Evolutionary conservation across 345 rosid species (phyloP).

Genomic region (Boechera retrofracta): DNA sequence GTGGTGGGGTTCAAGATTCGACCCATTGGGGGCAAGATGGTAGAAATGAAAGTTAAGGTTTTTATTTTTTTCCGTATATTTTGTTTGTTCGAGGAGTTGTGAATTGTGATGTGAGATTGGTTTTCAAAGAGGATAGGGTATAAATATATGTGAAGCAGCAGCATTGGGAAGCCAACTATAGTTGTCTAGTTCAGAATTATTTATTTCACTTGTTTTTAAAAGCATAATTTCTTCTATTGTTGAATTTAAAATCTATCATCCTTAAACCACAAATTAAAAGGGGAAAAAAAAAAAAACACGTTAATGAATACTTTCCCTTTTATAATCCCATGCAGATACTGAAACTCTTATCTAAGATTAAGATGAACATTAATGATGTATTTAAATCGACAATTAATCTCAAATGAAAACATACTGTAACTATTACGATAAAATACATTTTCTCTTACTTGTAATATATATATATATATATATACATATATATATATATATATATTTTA

Average conservation of each 20-base stretch:
- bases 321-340: neutral
- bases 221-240: neutral
- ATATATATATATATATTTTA: too few relatives aligned
- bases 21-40: slow-evolving; percentile 31
- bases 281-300: neutral
- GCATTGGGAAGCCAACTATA: slow-evolving; percentile 43
- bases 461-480: too few relatives aligned
- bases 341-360: neutral
- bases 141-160: slow-evolving; percentile 26
- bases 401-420: too few relatives aligned
- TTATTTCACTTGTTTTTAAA: neutral
- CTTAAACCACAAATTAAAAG: neutral
- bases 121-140: slow-evolving; percentile 40
- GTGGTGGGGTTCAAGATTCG: slow-evolving; percentile 32
- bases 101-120: slow-evolving; percentile 31
- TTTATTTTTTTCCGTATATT: neutral
- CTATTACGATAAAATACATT: too few relatives aligned
- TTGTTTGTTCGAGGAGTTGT: slow-evolving; percentile 36
- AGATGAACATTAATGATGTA: neutral
- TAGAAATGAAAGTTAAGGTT: slow-evolving; percentile 15
- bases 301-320: neutral
- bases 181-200: slow-evolving; percentile 11
- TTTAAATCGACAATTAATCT: neutral
- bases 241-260: neutral
- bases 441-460: too few relatives aligned